A percentile compares a stretch with the other conserved stretches of the same genome.
Evolutionary conservation across 345 rosid genomes (phyloP).

Genomic region (Lumnitzera littorea): DNA sequence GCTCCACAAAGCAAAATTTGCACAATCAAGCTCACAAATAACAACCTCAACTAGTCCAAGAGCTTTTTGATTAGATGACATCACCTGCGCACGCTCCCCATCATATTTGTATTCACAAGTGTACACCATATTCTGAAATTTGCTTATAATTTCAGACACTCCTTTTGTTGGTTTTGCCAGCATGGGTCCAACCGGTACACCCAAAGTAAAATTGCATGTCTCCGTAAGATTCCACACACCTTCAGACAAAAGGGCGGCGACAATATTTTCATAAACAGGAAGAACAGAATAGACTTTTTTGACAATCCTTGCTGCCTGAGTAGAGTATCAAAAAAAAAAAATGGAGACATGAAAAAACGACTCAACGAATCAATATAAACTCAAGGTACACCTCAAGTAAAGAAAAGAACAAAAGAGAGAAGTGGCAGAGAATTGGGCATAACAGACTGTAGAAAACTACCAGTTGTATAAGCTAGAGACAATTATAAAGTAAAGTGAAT

Average conservation of each 20-base stretch:
- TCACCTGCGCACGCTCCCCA: slow-evolving; percentile 98
- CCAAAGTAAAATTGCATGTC: slow-evolving; percentile 60
- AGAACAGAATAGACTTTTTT: slow-evolving; percentile 83
- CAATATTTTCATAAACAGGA: slow-evolving; percentile 85
- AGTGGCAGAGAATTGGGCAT: no score
- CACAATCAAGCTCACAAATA: not conserved
- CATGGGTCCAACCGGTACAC: slow-evolving; percentile 96
- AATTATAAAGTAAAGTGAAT: no score
- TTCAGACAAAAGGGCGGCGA: slow-evolving; percentile 65
- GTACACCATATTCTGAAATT: slow-evolving; percentile 73
- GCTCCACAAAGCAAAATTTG: slow-evolving; percentile 3
- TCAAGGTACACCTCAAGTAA: not conserved
- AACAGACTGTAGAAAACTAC: no score
- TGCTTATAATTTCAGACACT: slow-evolving; percentile 69
- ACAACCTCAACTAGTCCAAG: not conserved
- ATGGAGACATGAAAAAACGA: slow-evolving; percentile 1
- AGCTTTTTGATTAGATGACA: not conserved
- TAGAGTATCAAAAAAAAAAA: slow-evolving; percentile 2
- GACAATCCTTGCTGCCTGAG: slow-evolving; percentile 82
- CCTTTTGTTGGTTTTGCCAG: slow-evolving; percentile 89
- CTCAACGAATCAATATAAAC: slow-evolving; percentile 1
- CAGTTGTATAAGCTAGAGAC: no score
- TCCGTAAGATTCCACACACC: slow-evolving; percentile 88
- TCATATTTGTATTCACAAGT: slow-evolving; percentile 94
- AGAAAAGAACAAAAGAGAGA: no score